Base-by-base conservation (phyloP, 2,329 filamentous ascomycete species). In the Fusarium ambrosium region DNA sequence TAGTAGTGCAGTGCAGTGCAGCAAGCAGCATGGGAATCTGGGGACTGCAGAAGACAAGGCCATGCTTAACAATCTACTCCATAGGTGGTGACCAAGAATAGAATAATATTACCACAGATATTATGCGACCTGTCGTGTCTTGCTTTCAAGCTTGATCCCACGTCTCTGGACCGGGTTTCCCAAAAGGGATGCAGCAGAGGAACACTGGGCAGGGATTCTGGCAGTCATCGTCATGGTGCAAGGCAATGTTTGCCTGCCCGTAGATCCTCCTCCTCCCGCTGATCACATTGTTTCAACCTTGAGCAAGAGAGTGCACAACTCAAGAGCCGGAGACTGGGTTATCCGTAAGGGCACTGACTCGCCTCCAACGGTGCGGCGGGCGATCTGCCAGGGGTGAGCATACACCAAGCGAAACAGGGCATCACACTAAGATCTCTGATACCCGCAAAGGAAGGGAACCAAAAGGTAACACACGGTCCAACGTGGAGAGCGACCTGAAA, bases 401-500 rank as follows among this genome's bases (percentile, higher is more conserved):
- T 72, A 65, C 48, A 64, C 66, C 59, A 60, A 72, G 66, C 59
- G 66, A 72, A 64, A 62, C 65, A 72, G 48, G 36, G 29, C 37
- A 62, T 66, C 48, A 51, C 69, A 69, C 69, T 74, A 70, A 72
- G 62, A 74, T 75, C 69, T 74, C 59, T 70, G 62, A 72, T 43
- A 64, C 62, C 53, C 56, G 72, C 60, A 63, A 27, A 34, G 34
- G 39, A 39, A 53, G 48, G 62, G 61, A 66, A 53, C 48, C 62
- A 62, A 62, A 55, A 53, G 56, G 66, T 72, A 67, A 65, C 73
- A 77, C 72, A 78, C 68, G 68, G 68, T 68, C 66, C 70, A 74
- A 75, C 65, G 64, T 62, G 71, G 70, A 78, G 67, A 75, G 62
- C 64, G 63, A 77, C 76, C 76, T 78, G 76, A 78, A 78, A 78